Base-by-base conservation (phyloP, 768 basidiomycete species). In the Porphyrellus cyaneotinctus region DNA sequence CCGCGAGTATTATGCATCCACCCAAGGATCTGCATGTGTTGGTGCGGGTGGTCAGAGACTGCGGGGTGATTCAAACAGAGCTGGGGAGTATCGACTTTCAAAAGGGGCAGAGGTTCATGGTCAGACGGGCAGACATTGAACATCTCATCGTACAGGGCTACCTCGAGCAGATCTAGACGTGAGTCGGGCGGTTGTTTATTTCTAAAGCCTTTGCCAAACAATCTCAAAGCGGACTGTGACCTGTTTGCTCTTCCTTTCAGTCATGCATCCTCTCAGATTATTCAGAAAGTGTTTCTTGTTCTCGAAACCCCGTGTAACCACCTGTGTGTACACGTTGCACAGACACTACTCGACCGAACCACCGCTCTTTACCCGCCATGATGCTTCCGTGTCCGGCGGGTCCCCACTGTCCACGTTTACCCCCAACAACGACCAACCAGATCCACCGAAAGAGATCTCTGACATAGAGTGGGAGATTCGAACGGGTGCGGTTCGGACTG, bases 71-170 rank as follows among this genome's bases (percentile, higher is more conserved):
- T 18, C 87, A 93, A 69, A 92, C 95, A 2, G 93, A 97, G 70
- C 74, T 87, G 51, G 97, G 97, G 10, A 86, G 81, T 51, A 86
- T 99, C 53, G 88, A 95, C 68, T 94, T 98, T 65, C 80, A 81
- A 64, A 89, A 86, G 68, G 95, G 94, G 0, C 87, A 92, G 69
- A 74, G 95, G 57, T 95, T 91, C 62, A 85, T 94, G 78, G 86
- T 97, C 47, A 77, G 90, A 33, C 75, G 91, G 59, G 81, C 88
- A 8, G 92, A 95, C 66, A 86, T 99, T 56, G 97, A 99, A 67
- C 87, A 95, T 67, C 77, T 98, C 60, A 91, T 98, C 60, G 85
- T 95, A 1, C 90, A 94, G 64, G 95, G 95, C 5, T 95, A 87
- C 69, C 73, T 99, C 59, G 91, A 97, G 74, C 84, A 95, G 63